A percentile compares a stretch with the other conserved stretches of the same genome.
phyloP scores from a whole-genome alignment of 1,284 basidiomycete species.

The Athelia psychrophila region DNA sequence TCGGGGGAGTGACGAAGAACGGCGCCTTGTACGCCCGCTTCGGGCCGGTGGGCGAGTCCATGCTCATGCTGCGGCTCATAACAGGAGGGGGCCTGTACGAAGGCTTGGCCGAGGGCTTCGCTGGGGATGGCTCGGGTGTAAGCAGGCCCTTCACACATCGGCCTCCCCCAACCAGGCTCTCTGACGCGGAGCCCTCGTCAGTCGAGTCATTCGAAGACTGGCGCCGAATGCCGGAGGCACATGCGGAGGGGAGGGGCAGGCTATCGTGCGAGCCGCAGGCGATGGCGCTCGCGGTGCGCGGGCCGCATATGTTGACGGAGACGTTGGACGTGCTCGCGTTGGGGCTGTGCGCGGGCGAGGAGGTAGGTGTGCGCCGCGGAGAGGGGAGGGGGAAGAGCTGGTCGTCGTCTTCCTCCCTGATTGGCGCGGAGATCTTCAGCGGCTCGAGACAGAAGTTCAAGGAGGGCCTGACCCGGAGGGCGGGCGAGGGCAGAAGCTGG shows the following conservation, averaged over 20 bases:
- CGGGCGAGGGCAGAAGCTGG: constrained; percentile 2
- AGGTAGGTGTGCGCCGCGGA: constrained; percentile 40
- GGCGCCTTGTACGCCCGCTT: neutral
- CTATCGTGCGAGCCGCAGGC: constrained; percentile 9
- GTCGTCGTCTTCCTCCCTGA: constrained; percentile 47
- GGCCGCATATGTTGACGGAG: constrained; percentile 13
- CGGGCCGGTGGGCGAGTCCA: neutral
- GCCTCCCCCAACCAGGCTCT: neutral
- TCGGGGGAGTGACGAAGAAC: neutral
- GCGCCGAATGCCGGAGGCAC: no score
- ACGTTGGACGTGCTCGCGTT: constrained; percentile 23
- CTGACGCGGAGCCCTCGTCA: neutral
- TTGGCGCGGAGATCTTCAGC: constrained; percentile 29
- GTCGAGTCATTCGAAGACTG: neutral
- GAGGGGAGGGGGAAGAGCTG: constrained; percentile 56
- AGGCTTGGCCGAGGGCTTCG: constrained; percentile 6
- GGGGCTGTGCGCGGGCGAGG: constrained; percentile 32
- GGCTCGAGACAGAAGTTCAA: no score
- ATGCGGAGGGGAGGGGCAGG: neutral
- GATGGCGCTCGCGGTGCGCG: no score
- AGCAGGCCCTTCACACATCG: constrained; percentile 12
- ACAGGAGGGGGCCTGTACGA: no score
- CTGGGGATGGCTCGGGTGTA: constrained; percentile 9
- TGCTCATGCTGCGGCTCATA: no score
- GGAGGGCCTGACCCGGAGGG: constrained; percentile 5